Conservation (phyloP, 176 grass and related monocot genomes). For the Bothriochloa decipiens region DNA sequence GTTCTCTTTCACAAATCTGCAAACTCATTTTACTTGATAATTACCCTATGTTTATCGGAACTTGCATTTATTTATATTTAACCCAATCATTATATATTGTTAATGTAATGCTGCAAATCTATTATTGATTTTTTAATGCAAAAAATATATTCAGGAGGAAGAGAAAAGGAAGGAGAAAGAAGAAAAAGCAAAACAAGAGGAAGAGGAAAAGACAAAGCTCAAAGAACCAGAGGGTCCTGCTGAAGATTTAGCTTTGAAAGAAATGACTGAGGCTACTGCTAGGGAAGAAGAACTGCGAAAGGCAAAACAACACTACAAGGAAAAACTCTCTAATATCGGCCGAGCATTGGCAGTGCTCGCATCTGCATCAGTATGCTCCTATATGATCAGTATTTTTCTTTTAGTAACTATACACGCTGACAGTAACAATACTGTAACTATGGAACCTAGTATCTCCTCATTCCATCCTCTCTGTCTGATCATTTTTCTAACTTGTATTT, state of each 20-base stretch:
- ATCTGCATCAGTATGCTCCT: constrained; percentile 90
- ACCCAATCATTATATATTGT: constrained; percentile 28
- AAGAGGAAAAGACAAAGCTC: constrained; percentile 51
- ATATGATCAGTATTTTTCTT: constrained; percentile 24
- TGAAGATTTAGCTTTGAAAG: constrained; percentile 96
- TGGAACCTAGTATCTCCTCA: neutral
- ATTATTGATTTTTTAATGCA: constrained; percentile 33
- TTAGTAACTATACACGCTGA: constrained; percentile 37
- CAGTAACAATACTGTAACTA: constrained; percentile 8
- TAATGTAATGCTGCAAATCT: constrained; percentile 1
- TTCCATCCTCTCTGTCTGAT: neutral
- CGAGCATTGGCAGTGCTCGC: constrained; percentile 79
- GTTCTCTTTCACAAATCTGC: constrained; percentile 17
- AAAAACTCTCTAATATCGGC: constrained; percentile 84
- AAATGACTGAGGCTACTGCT: constrained; percentile 87
- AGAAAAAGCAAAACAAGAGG: constrained; percentile 58
- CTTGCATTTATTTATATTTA: constrained; percentile 15
- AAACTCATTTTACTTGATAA: constrained; percentile 22
- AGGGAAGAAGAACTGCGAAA: constrained; percentile 77
- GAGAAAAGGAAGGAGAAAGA: constrained; percentile 88
- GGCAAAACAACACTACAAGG: constrained; percentile 67
- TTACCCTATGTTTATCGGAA: neutral
- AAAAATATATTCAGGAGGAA: constrained; percentile 71
- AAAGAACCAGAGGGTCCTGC: constrained; percentile 52
- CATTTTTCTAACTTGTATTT: constrained; percentile 44